Base-by-base conservation (phyloP, 2,329 filamentous ascomycete species). In the Penicillium expansum region DNA sequence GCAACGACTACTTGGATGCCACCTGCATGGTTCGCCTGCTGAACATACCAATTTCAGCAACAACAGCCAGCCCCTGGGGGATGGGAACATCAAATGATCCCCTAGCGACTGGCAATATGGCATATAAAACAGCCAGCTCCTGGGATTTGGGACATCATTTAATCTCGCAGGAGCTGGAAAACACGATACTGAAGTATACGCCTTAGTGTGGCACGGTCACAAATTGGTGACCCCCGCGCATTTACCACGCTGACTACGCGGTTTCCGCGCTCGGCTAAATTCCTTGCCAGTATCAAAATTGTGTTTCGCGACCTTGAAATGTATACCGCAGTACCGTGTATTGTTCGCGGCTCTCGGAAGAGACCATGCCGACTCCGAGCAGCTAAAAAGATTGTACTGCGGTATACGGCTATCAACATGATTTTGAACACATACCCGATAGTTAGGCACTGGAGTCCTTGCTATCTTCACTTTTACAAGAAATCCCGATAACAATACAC, bases 391-490 rank as follows among this genome's bases (percentile, higher is more conserved):
- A 27, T n/a, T 42, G 18, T 39, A 27, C 22, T 43, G 41, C 16
- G 16, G 8, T 29, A 27, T 13, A 20, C 27, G 3, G 27, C 57
- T 38, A 66, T 52, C 30, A 72, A 67, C 57, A 74, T 65, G 44
- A 73, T 63, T 61, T 78, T 75, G 18, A 78, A 64, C 29, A 74
- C 74, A 59, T 76, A 78, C 52, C 76, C 76, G 38, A 79, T 59
- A 13, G 68, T 61, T 38, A 79, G 2, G 73, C 69, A 8, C 67
- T 67, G 9, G 73, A 72, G 43, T 69, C 63, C 55, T 69, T 60
- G 56, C 69, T 71, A 68, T 78, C 72, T 20, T 69, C 59, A 29
- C 68, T 66, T 50, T 68, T 14, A 38, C 11, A 22, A 18, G 30
- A 39, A 3, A n/a, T n/a, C 8, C 7, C 20, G 33, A 33, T 4